phyloP scores from a whole-genome alignment of 2,329 filamentous ascomycete species.

The Arthrinium phaeospermum region DNA sequence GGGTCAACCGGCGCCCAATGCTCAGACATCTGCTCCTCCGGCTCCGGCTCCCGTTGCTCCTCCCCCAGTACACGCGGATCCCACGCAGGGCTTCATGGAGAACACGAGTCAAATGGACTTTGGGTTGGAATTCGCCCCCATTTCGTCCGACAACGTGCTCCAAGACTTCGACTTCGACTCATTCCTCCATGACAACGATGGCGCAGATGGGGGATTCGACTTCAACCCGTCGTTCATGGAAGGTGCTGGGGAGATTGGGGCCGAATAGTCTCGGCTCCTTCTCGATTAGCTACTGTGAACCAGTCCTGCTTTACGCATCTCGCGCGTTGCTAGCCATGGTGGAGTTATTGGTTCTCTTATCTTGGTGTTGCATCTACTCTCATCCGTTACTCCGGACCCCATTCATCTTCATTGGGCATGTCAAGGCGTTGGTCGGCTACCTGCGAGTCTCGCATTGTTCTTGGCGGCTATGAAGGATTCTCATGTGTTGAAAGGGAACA shows the following conservation, averaged over 20 bases:
- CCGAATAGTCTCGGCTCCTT: conserved; percentile 50
- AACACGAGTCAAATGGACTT: conserved; percentile 48
- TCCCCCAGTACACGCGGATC: conserved; percentile 54
- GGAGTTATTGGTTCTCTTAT: neutral
- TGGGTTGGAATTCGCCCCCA: conserved; percentile 56
- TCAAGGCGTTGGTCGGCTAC: conserved; percentile 39
- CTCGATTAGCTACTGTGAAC: neutral
- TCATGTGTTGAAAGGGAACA: conserved; percentile 21
- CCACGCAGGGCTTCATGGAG: conserved; percentile 56
- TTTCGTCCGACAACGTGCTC: conserved; percentile 57
- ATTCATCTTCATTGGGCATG: conserved; percentile 35
- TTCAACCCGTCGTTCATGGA: conserved; percentile 49
- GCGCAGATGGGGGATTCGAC: conserved; percentile 18
- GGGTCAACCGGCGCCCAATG: conserved; percentile 46
- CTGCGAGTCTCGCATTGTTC: conserved; percentile 19
- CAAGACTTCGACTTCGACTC: conserved; percentile 23
- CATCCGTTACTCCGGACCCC: conserved; percentile 5
- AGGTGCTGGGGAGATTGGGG: conserved; percentile 59
- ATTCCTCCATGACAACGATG: conserved; percentile 18
- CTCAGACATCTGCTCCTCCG: conserved; percentile 50
- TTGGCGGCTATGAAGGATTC: conserved; percentile 21
- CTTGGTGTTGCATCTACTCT: conserved; percentile 24
- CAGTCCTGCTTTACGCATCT: conserved; percentile 10
- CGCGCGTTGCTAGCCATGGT: conserved; percentile 13
- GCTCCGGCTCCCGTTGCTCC: conserved; percentile 50